Evolutionary conservation across 2,329 filamentous ascomycete species (phyloP).

Genomic region (Ophiobolus disseminans): DNA sequence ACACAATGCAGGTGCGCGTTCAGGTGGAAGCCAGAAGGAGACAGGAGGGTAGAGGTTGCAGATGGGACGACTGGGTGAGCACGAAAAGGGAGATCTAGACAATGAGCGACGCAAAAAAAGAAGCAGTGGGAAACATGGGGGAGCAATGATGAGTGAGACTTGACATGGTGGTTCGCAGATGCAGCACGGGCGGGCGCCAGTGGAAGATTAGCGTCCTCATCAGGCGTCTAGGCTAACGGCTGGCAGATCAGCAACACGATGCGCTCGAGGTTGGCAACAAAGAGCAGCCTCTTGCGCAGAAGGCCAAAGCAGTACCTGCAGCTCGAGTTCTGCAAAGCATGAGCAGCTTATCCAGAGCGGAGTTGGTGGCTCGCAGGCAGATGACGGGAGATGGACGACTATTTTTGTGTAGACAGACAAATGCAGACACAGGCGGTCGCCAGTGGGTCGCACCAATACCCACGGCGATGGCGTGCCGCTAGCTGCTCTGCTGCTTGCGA

Average conservation of each 20-base stretch:
- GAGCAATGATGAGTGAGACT: background rate
- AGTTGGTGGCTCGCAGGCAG: background rate
- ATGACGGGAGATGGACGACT: background rate
- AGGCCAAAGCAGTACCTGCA: background rate
- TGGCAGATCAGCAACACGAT: slow-evolving; percentile 8
- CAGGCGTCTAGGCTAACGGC: slow-evolving; percentile 14
- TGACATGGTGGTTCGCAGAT: background rate
- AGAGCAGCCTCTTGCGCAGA: background rate
- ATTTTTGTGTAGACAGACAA: background rate
- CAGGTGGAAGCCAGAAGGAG: too few species aligned
- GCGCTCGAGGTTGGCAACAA: background rate
- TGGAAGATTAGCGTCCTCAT: background rate
- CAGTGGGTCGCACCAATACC: too few species aligned
- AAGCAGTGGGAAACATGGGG: background rate
- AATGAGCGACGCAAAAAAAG: background rate
- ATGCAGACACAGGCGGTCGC: background rate
- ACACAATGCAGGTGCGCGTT: background rate
- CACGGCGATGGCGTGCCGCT: too few species aligned
- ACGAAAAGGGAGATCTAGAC: too few species aligned
- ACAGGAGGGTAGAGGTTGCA: too few species aligned
- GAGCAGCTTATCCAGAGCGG: background rate
- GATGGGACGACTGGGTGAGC: too few species aligned
- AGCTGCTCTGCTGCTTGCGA: background rate
- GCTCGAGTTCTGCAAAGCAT: background rate
- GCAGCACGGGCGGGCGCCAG: background rate